Conservation (phyloP, 106 monocot genomes). For the Dendrobium chrysotoxum region DNA sequence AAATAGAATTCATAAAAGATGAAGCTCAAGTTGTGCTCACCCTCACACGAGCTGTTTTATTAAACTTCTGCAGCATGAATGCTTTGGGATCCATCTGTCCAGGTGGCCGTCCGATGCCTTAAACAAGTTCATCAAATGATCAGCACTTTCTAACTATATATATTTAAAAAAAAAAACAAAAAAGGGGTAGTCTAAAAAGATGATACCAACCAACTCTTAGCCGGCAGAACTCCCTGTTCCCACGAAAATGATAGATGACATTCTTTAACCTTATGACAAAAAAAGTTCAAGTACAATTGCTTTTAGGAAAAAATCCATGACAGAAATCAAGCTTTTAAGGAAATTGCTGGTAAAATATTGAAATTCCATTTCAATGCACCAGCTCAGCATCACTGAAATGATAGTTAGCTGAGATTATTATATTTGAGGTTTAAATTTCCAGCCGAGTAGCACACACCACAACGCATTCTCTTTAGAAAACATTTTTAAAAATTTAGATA, state of each 20-base stretch:
- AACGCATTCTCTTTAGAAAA: background rate
- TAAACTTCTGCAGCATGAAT: slow-evolving; percentile 85
- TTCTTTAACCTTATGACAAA: slow-evolving; percentile 60
- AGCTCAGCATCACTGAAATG: background rate
- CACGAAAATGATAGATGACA: slow-evolving; percentile 87
- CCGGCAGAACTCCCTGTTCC: slow-evolving; percentile 85
- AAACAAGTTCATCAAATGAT: slow-evolving; percentile 14
- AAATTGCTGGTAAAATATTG: background rate
- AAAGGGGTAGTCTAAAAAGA: background rate
- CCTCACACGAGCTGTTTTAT: slow-evolving; percentile 54
- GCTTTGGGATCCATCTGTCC: slow-evolving; percentile 99
- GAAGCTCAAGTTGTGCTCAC: slow-evolving; percentile 26
- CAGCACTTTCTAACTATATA: background rate
- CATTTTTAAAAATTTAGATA: no score
- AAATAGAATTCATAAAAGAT: background rate
- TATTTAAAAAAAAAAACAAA: background rate
- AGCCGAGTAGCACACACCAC: background rate
- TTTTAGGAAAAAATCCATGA: background rate
- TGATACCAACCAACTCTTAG: slow-evolving; percentile 73
- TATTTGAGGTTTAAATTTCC: background rate
- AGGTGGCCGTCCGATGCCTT: slow-evolving; percentile 94
- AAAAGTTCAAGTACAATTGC: background rate
- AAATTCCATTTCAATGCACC: background rate
- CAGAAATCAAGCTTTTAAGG: background rate
- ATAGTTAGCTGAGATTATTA: background rate